Evolutionary conservation across 805 yeast genomes (phyloP).

Genomic region (Ogataea parapolymorpha): DNA sequence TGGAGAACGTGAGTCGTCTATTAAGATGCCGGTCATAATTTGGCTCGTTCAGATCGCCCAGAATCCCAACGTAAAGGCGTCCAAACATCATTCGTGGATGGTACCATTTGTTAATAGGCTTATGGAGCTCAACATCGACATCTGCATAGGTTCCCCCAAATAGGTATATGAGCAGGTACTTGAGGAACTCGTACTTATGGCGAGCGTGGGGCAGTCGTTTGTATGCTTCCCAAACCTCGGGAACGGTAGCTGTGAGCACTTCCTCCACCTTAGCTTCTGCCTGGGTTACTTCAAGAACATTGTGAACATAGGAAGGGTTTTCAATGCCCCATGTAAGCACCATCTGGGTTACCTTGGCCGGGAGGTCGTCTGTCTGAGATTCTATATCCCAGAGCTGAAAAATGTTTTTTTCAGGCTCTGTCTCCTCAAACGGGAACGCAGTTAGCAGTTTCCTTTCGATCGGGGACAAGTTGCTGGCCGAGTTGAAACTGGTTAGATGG

Average conservation of each 20-base stretch:
- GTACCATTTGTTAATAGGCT: slow-evolving; percentile 32
- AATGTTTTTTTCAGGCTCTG: slow-evolving; percentile 17
- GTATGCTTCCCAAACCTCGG: slow-evolving; percentile 47
- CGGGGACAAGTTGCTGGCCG: slow-evolving; percentile 12
- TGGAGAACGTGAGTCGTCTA: slow-evolving; percentile 23
- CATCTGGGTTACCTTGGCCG: slow-evolving; percentile 4
- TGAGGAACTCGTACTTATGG: slow-evolving; percentile 47
- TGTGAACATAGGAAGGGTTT: slow-evolving; percentile 9
- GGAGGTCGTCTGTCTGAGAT: slow-evolving; percentile 7
- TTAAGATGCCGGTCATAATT: slow-evolving; percentile 17
- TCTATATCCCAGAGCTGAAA: slow-evolving; percentile 18
- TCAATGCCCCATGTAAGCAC: slow-evolving; percentile 9
- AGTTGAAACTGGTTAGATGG: slow-evolving; percentile 1
- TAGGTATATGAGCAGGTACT: slow-evolving; percentile 46
- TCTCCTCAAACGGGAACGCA: slow-evolving; percentile 15
- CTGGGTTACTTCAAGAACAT: slow-evolving; percentile 9
- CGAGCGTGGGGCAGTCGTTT: slow-evolving; percentile 44
- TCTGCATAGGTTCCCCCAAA: slow-evolving; percentile 57
- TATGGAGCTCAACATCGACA: slow-evolving; percentile 47
- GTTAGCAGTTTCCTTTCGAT: slow-evolving; percentile 17
- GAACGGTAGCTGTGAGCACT: slow-evolving; percentile 28
- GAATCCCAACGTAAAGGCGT: slow-evolving; percentile 20
- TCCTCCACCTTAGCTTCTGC: slow-evolving; percentile 9
- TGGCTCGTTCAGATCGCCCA: slow-evolving; percentile 21
- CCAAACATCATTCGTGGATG: slow-evolving; percentile 14